Evolutionary conservation across 306 rosid species (phyloP).

Genomic region (Ormosia emarginata): DNA sequence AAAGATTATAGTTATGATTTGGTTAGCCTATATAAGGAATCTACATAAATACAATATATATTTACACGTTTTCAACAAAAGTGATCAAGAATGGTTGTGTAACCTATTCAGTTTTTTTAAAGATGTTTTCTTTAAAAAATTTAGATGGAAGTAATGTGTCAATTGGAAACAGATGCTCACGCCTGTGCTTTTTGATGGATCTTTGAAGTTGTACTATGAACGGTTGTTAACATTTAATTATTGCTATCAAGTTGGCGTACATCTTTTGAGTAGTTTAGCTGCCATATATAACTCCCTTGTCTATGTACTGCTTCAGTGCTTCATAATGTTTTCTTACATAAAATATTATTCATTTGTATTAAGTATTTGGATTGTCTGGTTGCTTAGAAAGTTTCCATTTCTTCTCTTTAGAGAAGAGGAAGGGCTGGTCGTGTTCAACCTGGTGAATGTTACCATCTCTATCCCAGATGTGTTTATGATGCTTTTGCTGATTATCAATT

Average conservation of each 20-base stretch:
- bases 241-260: background rate
- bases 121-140: background rate
- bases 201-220: conserved; percentile 12
- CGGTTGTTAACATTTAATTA: conserved; percentile 11
- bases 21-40: no score
- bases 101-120: background rate
- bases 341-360: background rate
- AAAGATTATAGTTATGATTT: no score
- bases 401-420: conserved; percentile 77
- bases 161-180: conserved; percentile 15
- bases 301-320: background rate
- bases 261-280: conserved; percentile 4
- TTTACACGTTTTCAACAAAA: no score
- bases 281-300: background rate
- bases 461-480: conserved; percentile 83
- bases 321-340: conserved; percentile 18
- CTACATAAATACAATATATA: no score
- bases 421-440: conserved; percentile 99
- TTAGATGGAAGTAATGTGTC: background rate
- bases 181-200: conserved; percentile 14
- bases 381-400: background rate
- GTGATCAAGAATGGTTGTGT: background rate
- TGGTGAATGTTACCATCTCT: conserved; percentile 91
- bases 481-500: conserved; percentile 89
- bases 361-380: conserved; percentile 17